Percentiles rank a stretch among this genome's conserved stretches.
Evolutionary conservation across 495 filamentous ascomycete species (phyloP).

Genomic region (Xanthoparmelia taractica): DNA sequence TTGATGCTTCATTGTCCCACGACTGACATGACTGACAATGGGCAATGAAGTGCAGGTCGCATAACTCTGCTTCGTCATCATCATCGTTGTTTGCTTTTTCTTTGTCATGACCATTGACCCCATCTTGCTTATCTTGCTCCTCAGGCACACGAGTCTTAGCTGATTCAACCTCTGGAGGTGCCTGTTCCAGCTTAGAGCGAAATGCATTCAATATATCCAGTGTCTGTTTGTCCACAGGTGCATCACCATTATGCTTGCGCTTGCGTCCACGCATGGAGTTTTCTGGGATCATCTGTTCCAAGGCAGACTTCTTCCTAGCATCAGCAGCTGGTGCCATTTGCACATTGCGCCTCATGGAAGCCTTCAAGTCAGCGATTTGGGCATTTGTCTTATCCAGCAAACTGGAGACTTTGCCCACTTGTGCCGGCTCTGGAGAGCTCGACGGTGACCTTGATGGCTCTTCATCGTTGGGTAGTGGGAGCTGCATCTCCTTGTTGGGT

Average conservation of each 20-base stretch:
- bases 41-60: slow-evolving; percentile 87
- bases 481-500: slow-evolving; percentile 35
- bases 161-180: slow-evolving; percentile 34
- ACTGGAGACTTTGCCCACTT: slow-evolving; percentile 45
- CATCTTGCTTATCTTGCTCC: slow-evolving; percentile 26
- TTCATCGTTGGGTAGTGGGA: slow-evolving; percentile 43
- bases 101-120: slow-evolving; percentile 29
- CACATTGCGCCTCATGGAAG: slow-evolving; percentile 79
- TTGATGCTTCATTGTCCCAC: slow-evolving; percentile 52
- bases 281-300: slow-evolving; percentile 76
- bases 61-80: slow-evolving; percentile 66
- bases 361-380: slow-evolving; percentile 83
- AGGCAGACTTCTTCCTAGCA: slow-evolving; percentile 54
- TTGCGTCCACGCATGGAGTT: slow-evolving; percentile 75
- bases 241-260: slow-evolving; percentile 48
- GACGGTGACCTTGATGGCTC: slow-evolving; percentile 44
- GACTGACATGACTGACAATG: slow-evolving; percentile 83
- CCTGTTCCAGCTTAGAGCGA: slow-evolving; percentile 64
- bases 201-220: slow-evolving; percentile 68
- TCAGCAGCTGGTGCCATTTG: slow-evolving; percentile 48
- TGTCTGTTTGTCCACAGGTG: slow-evolving; percentile 51
- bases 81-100: slow-evolving; percentile 34
- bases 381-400: slow-evolving; percentile 76
- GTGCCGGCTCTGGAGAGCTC: slow-evolving; percentile 39
- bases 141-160: slow-evolving; percentile 26